Percentiles rank a stretch among this genome's conserved stretches.
Evolutionary conservation across 345 rosid genomes (phyloP).

Genomic region (Carallia brachiata): DNA sequence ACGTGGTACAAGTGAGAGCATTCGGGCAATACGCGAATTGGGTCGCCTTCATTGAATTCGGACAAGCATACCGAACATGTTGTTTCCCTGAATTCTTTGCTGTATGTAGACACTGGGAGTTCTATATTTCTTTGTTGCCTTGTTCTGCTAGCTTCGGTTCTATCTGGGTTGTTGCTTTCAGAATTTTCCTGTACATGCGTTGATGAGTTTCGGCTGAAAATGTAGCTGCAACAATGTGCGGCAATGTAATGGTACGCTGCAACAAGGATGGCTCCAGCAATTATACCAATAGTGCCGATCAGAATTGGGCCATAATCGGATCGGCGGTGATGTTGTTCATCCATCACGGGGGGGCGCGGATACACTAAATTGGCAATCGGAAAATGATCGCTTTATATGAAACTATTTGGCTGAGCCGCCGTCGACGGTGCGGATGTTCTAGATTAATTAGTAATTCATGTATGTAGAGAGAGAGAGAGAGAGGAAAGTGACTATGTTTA

Average conservation of each 20-base stretch:
- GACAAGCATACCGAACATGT: conserved; percentile 50
- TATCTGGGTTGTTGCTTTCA: neutral
- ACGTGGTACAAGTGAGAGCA: conserved; percentile 51
- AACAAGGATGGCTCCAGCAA: conserved; percentile 39
- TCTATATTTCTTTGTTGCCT: neutral
- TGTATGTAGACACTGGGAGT: conserved; percentile 19
- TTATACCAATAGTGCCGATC: conserved; percentile 39
- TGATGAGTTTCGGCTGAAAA: neutral
- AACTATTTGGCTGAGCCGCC: too few relatives aligned
- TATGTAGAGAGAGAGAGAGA: too few relatives aligned
- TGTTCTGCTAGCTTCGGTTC: neutral
- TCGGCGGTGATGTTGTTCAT: neutral
- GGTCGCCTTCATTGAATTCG: conserved; percentile 42
- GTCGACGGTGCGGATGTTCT: too few relatives aligned
- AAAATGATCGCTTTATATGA: too few relatives aligned
- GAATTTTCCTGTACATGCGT: neutral
- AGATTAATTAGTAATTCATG: too few relatives aligned
- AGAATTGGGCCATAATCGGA: conserved; percentile 24
- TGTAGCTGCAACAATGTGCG: conserved; percentile 10
- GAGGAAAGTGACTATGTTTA: too few relatives aligned
- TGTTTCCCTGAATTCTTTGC: conserved; percentile 33
- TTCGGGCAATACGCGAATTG: conserved; percentile 40
- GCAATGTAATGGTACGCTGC: conserved; percentile 37
- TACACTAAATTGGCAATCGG: too few relatives aligned
- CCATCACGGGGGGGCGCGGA: conserved; percentile 24